Percentiles rank a stretch among this genome's conserved stretches.
Evolutionary conservation across 768 basidiomycete genomes (phyloP).

Genomic region (Pulveroboletus frians): DNA sequence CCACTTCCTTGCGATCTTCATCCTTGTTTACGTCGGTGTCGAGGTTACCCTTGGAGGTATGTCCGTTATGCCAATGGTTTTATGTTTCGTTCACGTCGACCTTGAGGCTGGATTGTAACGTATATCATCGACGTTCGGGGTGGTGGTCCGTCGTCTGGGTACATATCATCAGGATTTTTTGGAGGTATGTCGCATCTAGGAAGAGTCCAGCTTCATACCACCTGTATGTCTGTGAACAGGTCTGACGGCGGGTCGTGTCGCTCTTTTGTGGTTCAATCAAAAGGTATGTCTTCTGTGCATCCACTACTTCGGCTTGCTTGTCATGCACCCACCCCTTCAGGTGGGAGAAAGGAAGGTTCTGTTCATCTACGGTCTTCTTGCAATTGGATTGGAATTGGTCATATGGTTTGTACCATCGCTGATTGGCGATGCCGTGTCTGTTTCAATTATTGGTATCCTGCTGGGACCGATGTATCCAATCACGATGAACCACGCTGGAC

Average conservation of each 20-base stretch:
- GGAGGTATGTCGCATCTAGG: constrained; percentile 37
- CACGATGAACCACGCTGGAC: constrained; percentile 57
- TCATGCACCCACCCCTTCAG: constrained; percentile 18
- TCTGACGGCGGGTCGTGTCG: constrained; percentile 51
- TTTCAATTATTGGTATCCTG: constrained; percentile 52
- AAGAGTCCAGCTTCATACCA: background rate
- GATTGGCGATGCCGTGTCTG: constrained; percentile 48
- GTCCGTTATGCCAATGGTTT: background rate
- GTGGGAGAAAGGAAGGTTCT: constrained; percentile 52
- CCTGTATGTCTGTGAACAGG: constrained; percentile 33
- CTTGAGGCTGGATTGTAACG: constrained; percentile 66
- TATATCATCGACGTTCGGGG: constrained; percentile 42
- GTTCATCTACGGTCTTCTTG: constrained; percentile 47
- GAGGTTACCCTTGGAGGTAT: constrained; percentile 49
- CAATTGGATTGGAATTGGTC: constrained; percentile 51
- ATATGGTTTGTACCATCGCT: constrained; percentile 56
- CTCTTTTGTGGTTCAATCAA: constrained; percentile 51
- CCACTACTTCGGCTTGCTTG: background rate
- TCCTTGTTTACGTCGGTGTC: constrained; percentile 63
- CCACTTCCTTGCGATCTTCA: constrained; percentile 59
- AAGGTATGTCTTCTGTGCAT: constrained; percentile 30
- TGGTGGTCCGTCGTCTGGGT: constrained; percentile 44
- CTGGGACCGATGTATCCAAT: constrained; percentile 52
- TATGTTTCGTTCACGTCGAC: background rate
- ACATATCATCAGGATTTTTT: constrained; percentile 52